phyloP scores from a whole-genome alignment of 225 moss, liverwort and hornwort species.

The Marchantia polymorpha region DNA sequence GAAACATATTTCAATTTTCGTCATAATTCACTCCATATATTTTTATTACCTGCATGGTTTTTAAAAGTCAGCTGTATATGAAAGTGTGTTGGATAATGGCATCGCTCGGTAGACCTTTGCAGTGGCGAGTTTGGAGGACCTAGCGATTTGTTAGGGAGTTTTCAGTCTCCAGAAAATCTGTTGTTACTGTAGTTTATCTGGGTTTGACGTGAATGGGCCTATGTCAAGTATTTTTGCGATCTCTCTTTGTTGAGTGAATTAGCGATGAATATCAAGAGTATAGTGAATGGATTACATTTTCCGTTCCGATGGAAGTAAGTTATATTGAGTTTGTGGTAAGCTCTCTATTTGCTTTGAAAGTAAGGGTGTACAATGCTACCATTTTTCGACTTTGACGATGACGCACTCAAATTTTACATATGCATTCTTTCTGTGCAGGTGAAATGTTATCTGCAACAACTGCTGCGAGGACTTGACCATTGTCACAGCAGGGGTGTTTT shows the following conservation, averaged over 20 bases:
- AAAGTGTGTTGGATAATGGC: background rate
- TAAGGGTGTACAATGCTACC: background rate
- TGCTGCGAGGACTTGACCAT: constrained; percentile 92
- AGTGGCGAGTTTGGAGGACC: background rate
- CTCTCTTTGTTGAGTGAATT: no score
- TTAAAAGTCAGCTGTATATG: background rate
- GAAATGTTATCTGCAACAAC: constrained; percentile 93
- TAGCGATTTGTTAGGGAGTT: no score
- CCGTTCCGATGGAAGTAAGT: background rate
- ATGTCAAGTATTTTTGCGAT: no score
- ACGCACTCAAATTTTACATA: constrained; percentile 46
- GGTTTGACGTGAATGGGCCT: no score
- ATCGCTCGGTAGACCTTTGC: background rate
- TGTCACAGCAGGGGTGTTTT: constrained; percentile 93
- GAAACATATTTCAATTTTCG: background rate
- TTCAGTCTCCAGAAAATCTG: no score
- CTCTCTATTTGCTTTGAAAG: background rate
- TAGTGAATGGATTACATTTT: background rate
- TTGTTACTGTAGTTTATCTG: no score
- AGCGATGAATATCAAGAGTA: no score
- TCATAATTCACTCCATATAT: no score
- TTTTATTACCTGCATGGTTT: no score
- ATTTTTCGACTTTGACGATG: background rate
- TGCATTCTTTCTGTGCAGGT: constrained; percentile 74
- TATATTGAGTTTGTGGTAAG: no score